Evolutionary conservation across 306 rosid species (phyloP), one percentile per base, ranked within the genome.

Genomic region (Cajanus cajan): DNA sequence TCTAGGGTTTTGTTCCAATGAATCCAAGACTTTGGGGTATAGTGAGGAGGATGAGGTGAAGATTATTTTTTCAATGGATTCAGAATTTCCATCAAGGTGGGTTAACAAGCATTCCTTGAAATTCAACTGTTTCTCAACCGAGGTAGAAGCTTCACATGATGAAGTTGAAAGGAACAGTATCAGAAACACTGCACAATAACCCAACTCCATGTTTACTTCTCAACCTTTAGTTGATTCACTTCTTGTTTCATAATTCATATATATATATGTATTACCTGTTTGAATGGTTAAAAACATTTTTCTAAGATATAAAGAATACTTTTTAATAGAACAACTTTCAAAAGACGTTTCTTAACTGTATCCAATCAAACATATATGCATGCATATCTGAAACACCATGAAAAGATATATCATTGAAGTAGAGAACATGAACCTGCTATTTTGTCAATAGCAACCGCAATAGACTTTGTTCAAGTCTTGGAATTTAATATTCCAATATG

Each of bases 1-100:
- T 76, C 91, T 87, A 0, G 91, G 91, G 12, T 85, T 89, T 67
- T 87, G 89, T 43, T 83, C 68, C 10, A 82, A 73, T 80, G 88
- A 82, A 36, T 76, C 78, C 55, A 87, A 82, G n/a, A 79, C 33
- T 39, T 59, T 15, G 37, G 73, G 68, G 52, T 82, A 85, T 0
- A 8, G 41, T 34, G 84, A 40, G 11, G 88, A 79, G 47, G 81
- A 77, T 81, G 82, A 15, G 71, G 8, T 73, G 77, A 83, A 43
- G 75, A 87, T 0, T 16, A 8, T 74, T 39, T 40, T 79, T 24
- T 64, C 82, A 28, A 52, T 69, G 47, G 67, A 43, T 71, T 78
- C 31, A 25, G 82, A 74, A n/a, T 14, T 44, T 69, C 19, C 13
- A 55, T 28, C 13, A 48, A 76, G 51, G 47, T 14, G 59, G 14